Evolutionary conservation across 2,329 filamentous ascomycete genomes (phyloP).

Genomic region (Ciborinia camelliae): DNA sequence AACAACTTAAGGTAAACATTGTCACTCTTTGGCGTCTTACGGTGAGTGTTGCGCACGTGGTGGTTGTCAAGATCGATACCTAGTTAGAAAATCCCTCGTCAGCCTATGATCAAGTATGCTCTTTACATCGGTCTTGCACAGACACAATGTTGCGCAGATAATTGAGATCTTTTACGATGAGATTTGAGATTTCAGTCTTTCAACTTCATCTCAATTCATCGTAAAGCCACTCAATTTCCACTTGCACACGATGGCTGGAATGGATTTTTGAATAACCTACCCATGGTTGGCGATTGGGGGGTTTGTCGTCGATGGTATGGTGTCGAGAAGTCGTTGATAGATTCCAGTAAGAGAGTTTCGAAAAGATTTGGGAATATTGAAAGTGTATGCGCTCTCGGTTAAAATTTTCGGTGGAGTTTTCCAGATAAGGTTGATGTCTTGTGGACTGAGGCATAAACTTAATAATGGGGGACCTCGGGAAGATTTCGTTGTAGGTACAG

Average conservation of each 20-base stretch:
- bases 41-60: constrained; percentile 71
- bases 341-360: constrained; percentile 17
- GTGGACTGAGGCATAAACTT: neutral
- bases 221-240: constrained; percentile 33
- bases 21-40: constrained; percentile 95
- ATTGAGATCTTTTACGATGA: constrained; percentile 27
- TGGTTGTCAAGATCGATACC: constrained; percentile 71
- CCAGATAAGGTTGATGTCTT: neutral
- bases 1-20: constrained; percentile 97
- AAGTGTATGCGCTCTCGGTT: constrained; percentile 16
- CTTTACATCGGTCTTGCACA: constrained; percentile 42
- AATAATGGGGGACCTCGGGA: too few species aligned
- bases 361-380: constrained; percentile 20
- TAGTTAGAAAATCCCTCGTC: constrained; percentile 53
- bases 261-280: constrained; percentile 39
- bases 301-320: constrained; percentile 22
- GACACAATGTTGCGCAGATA: constrained; percentile 38
- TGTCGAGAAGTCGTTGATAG: constrained; percentile 19
- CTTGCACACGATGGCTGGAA: constrained; percentile 39
- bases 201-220: constrained; percentile 19
- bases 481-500: too few species aligned
- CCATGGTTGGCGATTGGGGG: constrained; percentile 38
- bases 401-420: constrained; percentile 11
- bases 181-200: constrained; percentile 23
- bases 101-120: constrained; percentile 66